A percentile compares a stretch with the other conserved stretches of the same genome.
These are phyloP conservation scores for Aotearoamyces nothofagi DNA, from an alignment of 2,329 filamentous ascomycete species.

Conservation along the genomic window DNA sequence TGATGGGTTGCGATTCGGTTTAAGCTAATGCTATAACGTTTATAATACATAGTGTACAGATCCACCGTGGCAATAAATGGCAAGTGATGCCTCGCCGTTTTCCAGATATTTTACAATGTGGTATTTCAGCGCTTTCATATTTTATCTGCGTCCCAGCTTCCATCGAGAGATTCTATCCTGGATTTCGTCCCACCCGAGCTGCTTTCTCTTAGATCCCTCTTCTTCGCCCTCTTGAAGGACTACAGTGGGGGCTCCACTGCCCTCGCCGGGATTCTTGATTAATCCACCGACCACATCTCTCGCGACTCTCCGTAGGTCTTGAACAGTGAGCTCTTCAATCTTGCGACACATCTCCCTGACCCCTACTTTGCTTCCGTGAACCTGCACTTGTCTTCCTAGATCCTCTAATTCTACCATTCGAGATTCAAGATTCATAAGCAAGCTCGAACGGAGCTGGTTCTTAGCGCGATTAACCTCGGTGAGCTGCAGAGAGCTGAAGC, in stretches of 20 bases:
- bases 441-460: constrained; percentile 80
- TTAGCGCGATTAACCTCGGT: constrained; percentile 84
- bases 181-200: constrained; percentile 75
- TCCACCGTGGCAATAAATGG: too few relatives aligned
- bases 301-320: constrained; percentile 73
- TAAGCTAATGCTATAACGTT: too few relatives aligned
- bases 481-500: constrained; percentile 55
- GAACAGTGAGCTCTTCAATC: constrained; percentile 69
- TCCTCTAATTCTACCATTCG: constrained; percentile 97
- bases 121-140: not conserved
- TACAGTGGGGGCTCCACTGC: constrained; percentile 82
- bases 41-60: too few relatives aligned
- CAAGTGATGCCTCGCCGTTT: too few relatives aligned
- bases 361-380: constrained; percentile 85
- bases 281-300: constrained; percentile 60
- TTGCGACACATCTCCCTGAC: constrained; percentile 83
- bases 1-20: too few relatives aligned
- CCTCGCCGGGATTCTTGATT: constrained; percentile 58
- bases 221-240: constrained; percentile 84
- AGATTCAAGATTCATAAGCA: constrained; percentile 95
- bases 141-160: constrained; percentile 55
- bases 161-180: constrained; percentile 74
- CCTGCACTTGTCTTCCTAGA: constrained; percentile 84
- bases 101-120: not conserved
- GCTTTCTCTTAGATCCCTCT: constrained; percentile 43